A percentile compares a stretch with the other conserved stretches of the same genome.
Evolutionary conservation across 1,284 basidiomycete genomes (phyloP).

Genomic region (Irpex rosettiformis): DNA sequence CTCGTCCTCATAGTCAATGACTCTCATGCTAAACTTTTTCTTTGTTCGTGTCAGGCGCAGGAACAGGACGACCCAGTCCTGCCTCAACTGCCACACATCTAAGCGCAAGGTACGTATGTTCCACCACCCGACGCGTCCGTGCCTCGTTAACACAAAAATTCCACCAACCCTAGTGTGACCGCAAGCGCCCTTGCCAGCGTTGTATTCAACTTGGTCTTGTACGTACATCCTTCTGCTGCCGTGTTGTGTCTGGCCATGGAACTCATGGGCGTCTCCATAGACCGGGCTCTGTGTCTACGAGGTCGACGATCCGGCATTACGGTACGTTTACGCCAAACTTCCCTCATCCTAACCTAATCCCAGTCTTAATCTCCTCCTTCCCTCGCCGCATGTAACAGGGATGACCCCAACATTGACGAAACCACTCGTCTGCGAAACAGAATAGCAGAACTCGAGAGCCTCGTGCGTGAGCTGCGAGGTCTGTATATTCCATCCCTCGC

Average conservation of each 20-base stretch:
- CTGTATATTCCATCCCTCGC: not conserved
- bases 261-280: slow-evolving; percentile 32
- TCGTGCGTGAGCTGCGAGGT: slow-evolving; percentile 81
- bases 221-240: slow-evolving; percentile 24
- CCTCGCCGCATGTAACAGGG: slow-evolving; percentile 44
- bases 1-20: slow-evolving; percentile 8
- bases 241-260: slow-evolving; percentile 8
- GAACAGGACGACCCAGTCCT: slow-evolving; percentile 86
- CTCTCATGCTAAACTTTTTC: slow-evolving; percentile 8
- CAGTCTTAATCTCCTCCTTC: not conserved
- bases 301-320: slow-evolving; percentile 69
- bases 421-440: slow-evolving; percentile 77
- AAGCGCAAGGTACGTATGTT: slow-evolving; percentile 73
- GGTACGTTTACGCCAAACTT: not conserved
- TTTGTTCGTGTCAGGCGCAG: slow-evolving; percentile 47
- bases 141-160: not conserved
- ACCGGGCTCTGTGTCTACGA: slow-evolving; percentile 92
- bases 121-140: slow-evolving; percentile 5
- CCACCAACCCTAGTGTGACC: slow-evolving; percentile 57
- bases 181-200: slow-evolving; percentile 81
- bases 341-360: slow-evolving; percentile 2
- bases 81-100: slow-evolving; percentile 89
- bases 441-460: slow-evolving; percentile 86
- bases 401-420: slow-evolving; percentile 82
- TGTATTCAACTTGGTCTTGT: slow-evolving; percentile 82